Evolutionary conservation across 106 monocot genomes (phyloP).

Genomic region (Alisma plantagoaquatica): DNA sequence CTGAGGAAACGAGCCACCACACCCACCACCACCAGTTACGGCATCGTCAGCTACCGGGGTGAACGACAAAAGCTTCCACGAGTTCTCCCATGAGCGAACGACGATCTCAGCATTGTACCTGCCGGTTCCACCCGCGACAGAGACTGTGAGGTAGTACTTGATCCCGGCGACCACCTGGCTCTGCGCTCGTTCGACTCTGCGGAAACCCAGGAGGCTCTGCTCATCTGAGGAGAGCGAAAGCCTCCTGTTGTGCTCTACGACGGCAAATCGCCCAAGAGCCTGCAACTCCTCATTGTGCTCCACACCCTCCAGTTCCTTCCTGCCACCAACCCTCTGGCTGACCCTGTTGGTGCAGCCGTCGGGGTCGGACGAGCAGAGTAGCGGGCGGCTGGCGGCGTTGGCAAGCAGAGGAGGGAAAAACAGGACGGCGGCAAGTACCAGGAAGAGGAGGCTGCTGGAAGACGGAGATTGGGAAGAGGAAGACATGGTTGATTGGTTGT

Average conservation of each 20-base stretch:
- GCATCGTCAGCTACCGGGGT: background rate
- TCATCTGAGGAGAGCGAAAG: background rate
- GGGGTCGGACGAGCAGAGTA: background rate
- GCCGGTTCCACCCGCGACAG: background rate
- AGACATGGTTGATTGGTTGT: no score
- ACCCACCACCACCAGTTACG: no score
- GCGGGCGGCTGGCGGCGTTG: background rate
- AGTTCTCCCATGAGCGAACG: background rate
- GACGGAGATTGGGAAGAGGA: background rate
- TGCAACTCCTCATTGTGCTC: constrained; percentile 5
- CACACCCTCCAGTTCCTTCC: background rate
- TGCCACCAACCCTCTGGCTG: background rate
- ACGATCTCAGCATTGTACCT: constrained; percentile 8
- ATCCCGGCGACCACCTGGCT: constrained; percentile 7
- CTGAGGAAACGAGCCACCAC: no score
- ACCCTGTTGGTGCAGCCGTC: background rate
- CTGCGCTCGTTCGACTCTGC: constrained; percentile 2
- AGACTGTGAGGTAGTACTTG: constrained; percentile 6
- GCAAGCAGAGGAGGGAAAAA: no score
- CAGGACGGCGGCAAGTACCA: background rate
- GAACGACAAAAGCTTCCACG: background rate
- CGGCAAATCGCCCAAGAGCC: constrained; percentile 1
- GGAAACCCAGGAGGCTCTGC: background rate
- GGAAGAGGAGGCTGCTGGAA: background rate
- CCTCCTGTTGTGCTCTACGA: constrained; percentile 7